A percentile compares a stretch with the other conserved stretches of the same genome.
These are phyloP conservation scores for Mucor saturninus DNA, from an alignment of 371 early-diverging fungal species.

Conservation along the genomic window DNA sequence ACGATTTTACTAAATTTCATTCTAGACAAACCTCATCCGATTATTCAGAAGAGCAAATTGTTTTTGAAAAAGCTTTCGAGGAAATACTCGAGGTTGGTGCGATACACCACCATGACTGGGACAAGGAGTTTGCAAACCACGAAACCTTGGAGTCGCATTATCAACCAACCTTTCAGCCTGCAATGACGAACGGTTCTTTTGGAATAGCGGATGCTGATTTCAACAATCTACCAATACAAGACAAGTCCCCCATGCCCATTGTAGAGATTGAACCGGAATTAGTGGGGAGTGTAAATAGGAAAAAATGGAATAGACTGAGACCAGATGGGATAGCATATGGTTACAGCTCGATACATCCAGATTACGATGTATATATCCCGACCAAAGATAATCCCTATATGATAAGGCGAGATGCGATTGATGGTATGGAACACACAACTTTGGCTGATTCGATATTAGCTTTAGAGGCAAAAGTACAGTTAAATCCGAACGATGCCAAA, in stretches of 20 bases:
- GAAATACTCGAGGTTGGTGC: slow-evolving; percentile 49
- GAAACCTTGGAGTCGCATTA: slow-evolving; percentile 57
- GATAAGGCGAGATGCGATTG: slow-evolving; percentile 42
- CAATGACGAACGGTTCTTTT: background rate
- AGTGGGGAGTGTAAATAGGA: background rate
- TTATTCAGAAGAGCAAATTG: slow-evolving; percentile 52
- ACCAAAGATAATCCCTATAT: slow-evolving; percentile 80
- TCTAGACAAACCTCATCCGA: slow-evolving; percentile 18
- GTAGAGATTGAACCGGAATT: background rate
- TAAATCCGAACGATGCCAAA: slow-evolving; percentile 74
- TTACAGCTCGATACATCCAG: slow-evolving; percentile 66
- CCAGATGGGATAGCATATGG: slow-evolving; percentile 54
- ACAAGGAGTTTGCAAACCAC: slow-evolving; percentile 57
- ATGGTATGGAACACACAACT: slow-evolving; percentile 53
- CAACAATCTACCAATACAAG: slow-evolving; percentile 37
- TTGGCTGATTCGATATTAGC: slow-evolving; percentile 88
- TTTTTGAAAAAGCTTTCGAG: slow-evolving; percentile 78
- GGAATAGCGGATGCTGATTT: background rate
- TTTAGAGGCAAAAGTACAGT: slow-evolving; percentile 88
- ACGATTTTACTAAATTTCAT: slow-evolving; percentile 39
- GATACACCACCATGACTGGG: slow-evolving; percentile 41
- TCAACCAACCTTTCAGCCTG: slow-evolving; percentile 10
- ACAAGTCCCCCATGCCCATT: background rate
- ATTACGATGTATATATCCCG: slow-evolving; percentile 79
- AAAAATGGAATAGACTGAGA: slow-evolving; percentile 72